Evolutionary conservation across 2,329 filamentous ascomycete genomes (phyloP), one percentile per base, ranked within the genome.

Genomic region (Fusarium zealandicum): DNA sequence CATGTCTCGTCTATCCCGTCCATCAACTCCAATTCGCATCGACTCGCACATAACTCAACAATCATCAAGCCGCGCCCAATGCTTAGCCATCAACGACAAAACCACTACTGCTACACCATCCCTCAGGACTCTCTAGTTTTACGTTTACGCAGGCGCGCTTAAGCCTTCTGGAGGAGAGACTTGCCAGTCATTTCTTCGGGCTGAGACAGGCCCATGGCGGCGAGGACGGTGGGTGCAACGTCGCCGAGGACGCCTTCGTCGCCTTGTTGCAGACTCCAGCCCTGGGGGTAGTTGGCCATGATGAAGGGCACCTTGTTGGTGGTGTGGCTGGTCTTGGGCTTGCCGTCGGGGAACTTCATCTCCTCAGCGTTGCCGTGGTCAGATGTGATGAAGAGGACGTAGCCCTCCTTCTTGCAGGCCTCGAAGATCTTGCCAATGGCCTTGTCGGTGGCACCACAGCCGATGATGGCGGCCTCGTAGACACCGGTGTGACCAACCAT

Each of bases 401-500:
- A 99, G 61, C 88, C 89, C 73, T 93, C 84, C 82, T 95, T 88
- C 84, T 96, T 96, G 84, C 93, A 98, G 43, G 87, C 88, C 70
- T 98, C 93, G 70, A 91, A 92, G 68, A 99, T 93, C 74, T 88
- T 86, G 69, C 92, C 92, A 69, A 99, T 99, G 48, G 90, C 93
- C 80, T 90, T 90, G 76, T 99, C 95, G 11, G 95, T 99, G 64
- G 93, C 88, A 65, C 87, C 82, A 66, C 89, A 89, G 68, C 88
- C 95, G 70, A 95, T 73, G 59, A 99, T 88, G 51, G 95, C 95
- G 25, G 95, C 93, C 69, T 98, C 89, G 78, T 98, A 98, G 56
- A 96, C 92, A 72, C 95, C 95, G 10, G 95, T 99, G 81, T 99
- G 95, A 66, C 95, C 95, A 63, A 99, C 95, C 95, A 99, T 99